A percentile compares a stretch with the other conserved stretches of the same genome.
These are phyloP conservation scores for Hortaea werneckii DNA, from an alignment of 2,329 filamentous ascomycete species.

Conservation along the genomic window DNA sequence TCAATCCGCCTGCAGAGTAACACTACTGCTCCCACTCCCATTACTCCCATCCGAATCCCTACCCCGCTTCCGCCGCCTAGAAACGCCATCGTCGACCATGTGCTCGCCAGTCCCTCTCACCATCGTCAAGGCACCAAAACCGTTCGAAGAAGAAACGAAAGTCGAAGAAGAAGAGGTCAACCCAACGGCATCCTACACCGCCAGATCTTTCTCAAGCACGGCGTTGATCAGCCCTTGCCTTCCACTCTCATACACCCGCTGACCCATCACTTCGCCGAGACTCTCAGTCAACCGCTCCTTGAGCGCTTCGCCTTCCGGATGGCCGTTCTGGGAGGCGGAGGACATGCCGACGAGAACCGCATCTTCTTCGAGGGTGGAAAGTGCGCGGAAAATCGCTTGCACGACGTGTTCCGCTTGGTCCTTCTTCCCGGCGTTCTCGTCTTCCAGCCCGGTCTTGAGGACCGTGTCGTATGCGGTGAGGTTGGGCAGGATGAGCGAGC, in stretches of 20 bases:
- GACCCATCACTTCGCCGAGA: constrained; percentile 34
- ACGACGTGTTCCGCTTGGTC: constrained; percentile 53
- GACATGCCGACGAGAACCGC: constrained; percentile 10
- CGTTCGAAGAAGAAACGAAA: too few relatives aligned
- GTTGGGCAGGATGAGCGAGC: constrained; percentile 56
- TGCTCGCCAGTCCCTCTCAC: too few relatives aligned
- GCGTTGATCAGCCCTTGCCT: constrained; percentile 27
- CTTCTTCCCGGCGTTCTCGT: constrained; percentile 39
- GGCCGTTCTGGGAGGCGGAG: constrained; percentile 27
- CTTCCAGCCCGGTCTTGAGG: constrained; percentile 45
- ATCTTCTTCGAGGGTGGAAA: constrained; percentile 45
- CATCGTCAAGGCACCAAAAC: too few relatives aligned
- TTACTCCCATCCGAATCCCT: too few relatives aligned
- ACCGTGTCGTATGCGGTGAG: constrained; percentile 54
- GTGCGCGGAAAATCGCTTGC: constrained; percentile 44
- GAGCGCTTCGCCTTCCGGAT: constrained; percentile 30
- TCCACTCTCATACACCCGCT: constrained; percentile 30
- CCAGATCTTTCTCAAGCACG: constrained; percentile 28
- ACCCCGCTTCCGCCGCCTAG: too few relatives aligned
- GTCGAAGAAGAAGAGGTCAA: too few relatives aligned
- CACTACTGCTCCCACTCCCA: too few relatives aligned
- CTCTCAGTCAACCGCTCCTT: constrained; percentile 32
- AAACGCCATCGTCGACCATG: too few relatives aligned
- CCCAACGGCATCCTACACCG: constrained; percentile 4
- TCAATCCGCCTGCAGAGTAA: too few relatives aligned